phyloP scores from a whole-genome alignment of 495 filamentous ascomycete species.

The Poronia punctata region DNA sequence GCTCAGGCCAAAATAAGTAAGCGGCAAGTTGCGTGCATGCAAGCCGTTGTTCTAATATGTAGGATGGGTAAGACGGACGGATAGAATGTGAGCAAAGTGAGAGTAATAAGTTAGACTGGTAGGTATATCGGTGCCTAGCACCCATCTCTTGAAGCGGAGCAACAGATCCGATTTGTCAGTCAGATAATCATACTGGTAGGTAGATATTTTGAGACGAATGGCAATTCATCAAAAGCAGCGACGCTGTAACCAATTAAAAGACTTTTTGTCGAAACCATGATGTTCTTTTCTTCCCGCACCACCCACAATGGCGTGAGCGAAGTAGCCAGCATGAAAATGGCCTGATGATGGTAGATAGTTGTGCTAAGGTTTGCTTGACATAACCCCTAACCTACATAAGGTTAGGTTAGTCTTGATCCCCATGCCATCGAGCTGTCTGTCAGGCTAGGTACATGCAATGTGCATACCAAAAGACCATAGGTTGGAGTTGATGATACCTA shows the following conservation, averaged over 20 bases:
- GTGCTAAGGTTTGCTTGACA: slow-evolving; percentile 2
- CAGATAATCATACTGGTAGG: too few relatives aligned
- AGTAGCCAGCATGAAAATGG: slow-evolving; percentile 1
- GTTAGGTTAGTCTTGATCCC: too few relatives aligned
- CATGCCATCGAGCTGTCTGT: slow-evolving; percentile 5
- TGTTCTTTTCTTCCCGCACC: not conserved
- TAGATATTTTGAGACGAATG: too few relatives aligned
- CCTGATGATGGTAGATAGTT: slow-evolving; percentile 4
- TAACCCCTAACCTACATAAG: too few relatives aligned
- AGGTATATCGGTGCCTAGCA: not conserved
- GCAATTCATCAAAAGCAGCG: too few relatives aligned
- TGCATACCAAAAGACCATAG: too few relatives aligned
- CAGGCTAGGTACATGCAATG: too few relatives aligned
- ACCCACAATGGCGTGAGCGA: slow-evolving; percentile 9
- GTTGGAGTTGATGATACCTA: too few relatives aligned
- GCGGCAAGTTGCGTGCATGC: too few relatives aligned
- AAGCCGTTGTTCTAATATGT: too few relatives aligned
- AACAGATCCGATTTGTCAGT: slow-evolving; percentile 2
- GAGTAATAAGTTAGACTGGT: not conserved
- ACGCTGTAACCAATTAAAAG: too few relatives aligned
- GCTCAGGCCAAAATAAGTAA: too few relatives aligned
- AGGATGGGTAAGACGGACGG: not conserved
- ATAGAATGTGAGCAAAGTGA: not conserved
- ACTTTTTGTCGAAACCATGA: slow-evolving; percentile 10
- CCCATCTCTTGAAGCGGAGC: slow-evolving; percentile 3